Percentiles rank a stretch among this genome's conserved stretches.
These are phyloP conservation scores for Persicaria maculosa DNA, from an alignment of 148 eudicot genomes.

Conservation along the genomic window DNA sequence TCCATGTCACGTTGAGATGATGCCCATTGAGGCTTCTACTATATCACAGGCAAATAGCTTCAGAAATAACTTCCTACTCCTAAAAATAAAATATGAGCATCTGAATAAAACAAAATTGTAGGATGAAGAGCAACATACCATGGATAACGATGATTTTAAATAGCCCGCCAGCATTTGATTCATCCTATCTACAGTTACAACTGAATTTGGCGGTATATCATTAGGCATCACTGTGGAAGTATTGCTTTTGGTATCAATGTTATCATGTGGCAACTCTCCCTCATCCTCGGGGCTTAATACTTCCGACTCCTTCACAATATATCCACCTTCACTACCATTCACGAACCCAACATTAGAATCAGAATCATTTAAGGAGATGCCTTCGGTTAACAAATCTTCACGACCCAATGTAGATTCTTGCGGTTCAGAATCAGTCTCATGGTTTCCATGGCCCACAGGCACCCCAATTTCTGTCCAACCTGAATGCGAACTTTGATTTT, in stretches of 20 bases:
- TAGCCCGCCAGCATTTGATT: constrained; percentile 52
- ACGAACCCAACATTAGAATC: not conserved
- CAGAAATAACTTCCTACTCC: constrained; percentile 4
- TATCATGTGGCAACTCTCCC: constrained; percentile 19
- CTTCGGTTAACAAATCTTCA: constrained; percentile 15
- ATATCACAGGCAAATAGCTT: constrained; percentile 20
- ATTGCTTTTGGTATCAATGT: constrained; percentile 17
- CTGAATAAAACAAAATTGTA: constrained; percentile 6
- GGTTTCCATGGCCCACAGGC: not conserved
- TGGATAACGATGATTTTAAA: constrained; percentile 54
- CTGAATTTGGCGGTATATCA: constrained; percentile 64
- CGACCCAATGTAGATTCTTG: not conserved
- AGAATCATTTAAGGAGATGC: not conserved
- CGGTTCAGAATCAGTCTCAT: not conserved
- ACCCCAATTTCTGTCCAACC: not conserved
- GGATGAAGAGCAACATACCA: constrained; percentile 39
- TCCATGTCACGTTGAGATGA: constrained; percentile 64
- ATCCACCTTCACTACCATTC: not conserved
- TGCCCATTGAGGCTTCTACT: constrained; percentile 65
- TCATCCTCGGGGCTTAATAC: constrained; percentile 13
- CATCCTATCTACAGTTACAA: constrained; percentile 48
- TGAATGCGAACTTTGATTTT: not conserved
- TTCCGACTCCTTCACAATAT: constrained; percentile 9
- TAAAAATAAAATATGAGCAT: not conserved
- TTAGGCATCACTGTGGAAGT: constrained; percentile 17